Evolutionary conservation across 2,329 filamentous ascomycete species (phyloP), one percentile per base, ranked within the genome.

Genomic region (Xylaria digitata): DNA sequence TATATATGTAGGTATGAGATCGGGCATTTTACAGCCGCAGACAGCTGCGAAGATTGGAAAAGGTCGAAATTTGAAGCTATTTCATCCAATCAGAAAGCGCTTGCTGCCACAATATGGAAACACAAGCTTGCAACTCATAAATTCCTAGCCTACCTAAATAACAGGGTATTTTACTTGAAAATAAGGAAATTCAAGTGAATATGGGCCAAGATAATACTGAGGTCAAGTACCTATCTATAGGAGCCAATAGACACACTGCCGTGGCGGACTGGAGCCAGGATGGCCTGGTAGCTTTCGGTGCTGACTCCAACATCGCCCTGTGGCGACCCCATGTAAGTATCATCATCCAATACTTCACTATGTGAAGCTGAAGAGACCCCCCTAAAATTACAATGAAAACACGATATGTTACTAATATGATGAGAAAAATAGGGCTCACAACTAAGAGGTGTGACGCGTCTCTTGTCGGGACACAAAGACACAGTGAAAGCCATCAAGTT

Each of bases 171-270:
- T 34, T 34, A 7, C 17, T 15, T 19, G n/a, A 2, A 49, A 50
- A 34, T 9, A 32, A 43, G 34, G 26, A 34, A 58, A 67, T 66
- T 46, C n/a, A n/a, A 15, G 49, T 40, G 48, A 58, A 60, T 40
- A 76, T 76, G 74, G 60, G 68, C 37, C 66, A 67, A 57, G 67
- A 65, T 43, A 70, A 55, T 19, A 72, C 83, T 32, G 79, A 78
- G 32, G 76, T 82, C 70, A 80, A 84, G 69, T 88, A 89, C 72
- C 78, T 96, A 72, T 90, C 93, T 53, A 89, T 90, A 69, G 96
- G 96, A 67, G 95, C 93, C 53, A 99, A 98, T 79, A 87, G 95
- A 74, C 93, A 98, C 75, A 92, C 95, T 19, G 90, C 91, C 17
- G 92, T 93, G 32, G 94, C 95, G 32, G 95, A 98, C 81, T 99